Evolutionary conservation across 1,139 yeast genomes (phyloP), one percentile per base, ranked within the genome.

Genomic region (Meyerozyma elateridarum): DNA sequence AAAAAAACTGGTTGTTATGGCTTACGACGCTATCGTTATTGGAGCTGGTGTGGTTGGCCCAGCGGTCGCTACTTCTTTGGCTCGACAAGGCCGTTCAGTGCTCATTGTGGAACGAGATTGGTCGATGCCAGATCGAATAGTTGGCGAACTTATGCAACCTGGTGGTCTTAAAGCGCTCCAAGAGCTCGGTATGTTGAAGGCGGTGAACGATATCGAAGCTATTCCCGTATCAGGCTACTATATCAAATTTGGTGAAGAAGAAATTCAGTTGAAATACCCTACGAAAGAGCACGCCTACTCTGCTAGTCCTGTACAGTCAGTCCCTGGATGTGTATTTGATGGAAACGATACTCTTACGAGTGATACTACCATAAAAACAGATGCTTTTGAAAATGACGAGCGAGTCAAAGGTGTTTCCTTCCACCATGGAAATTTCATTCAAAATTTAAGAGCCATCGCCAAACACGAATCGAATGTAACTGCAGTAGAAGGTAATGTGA

Each of bases 11-110:
- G n/a, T n/a, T n/a, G n/a, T n/a, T n/a, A n/a, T n/a, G n/a, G n/a
- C n/a, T n/a, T 74, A 70, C 52, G 93, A 83, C 47, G 82, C 69
- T 21, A 75, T 83, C 21, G 78, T 84, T 18, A 73, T 91, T 21
- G 97, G 98, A 13, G 96, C 97, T 9, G 99, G 99, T 27, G 95
- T 91, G 14, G 81, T 85, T 9, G 99, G 99, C 1, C 96, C 98
- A 4, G 79, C 91, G 36, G 70, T 91, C 17, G 97, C 97, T 29
- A 83, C 89, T 0, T 88, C 87, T 3, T 62, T 91, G 37, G 97
- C 96, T 2, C 73, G 93, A 46, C 94, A 85, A 51, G 97, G 97
- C 24, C 70, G 95, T 46, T 69, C 71, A 33, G 91, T 83, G 13
- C 56, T 83, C 35, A 76, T 83, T 25, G 63, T 81, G 18, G 99